Conservation (phyloP, 2,329 filamentous ascomycete genomes). For the Alternaria gaisen region DNA sequence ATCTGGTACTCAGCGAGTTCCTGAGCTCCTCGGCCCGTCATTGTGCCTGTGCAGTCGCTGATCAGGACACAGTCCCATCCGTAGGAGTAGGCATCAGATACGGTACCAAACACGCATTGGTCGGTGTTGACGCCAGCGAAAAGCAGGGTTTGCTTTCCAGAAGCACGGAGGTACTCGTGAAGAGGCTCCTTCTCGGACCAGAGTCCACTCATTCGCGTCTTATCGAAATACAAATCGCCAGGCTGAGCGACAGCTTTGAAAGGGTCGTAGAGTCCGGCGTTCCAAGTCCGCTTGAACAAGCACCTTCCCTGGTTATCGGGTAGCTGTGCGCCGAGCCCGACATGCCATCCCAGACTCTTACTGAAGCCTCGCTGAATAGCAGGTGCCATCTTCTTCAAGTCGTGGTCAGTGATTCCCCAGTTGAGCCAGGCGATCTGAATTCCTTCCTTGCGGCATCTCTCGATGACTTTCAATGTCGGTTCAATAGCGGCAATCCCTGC, state of each 20-base stretch:
- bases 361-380: conserved; percentile 55
- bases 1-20: conserved; percentile 54
- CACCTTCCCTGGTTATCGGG: conserved; percentile 52
- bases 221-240: conserved; percentile 56
- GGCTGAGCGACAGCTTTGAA: conserved; percentile 49
- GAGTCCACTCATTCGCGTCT: conserved; percentile 54
- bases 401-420: conserved; percentile 53
- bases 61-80: conserved; percentile 55
- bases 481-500: conserved; percentile 45
- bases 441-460: conserved; percentile 51
- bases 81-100: conserved; percentile 54
- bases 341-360: conserved; percentile 54
- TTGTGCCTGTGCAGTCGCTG: conserved; percentile 54
- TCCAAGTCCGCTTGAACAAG: conserved; percentile 55
- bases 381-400: conserved; percentile 52
- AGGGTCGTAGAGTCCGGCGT: conserved; percentile 54
- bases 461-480: conserved; percentile 51
- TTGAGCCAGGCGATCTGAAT: conserved; percentile 55
- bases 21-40: conserved; percentile 52
- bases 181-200: conserved; percentile 54
- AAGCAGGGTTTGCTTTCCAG: conserved; percentile 54
- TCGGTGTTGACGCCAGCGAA: conserved; percentile 57
- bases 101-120: conserved; percentile 54
- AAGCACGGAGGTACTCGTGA: conserved; percentile 52
- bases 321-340: conserved; percentile 51